Evolutionary conservation across 75 land plant genomes (phyloP).

Genomic region (Picea glauca): DNA sequence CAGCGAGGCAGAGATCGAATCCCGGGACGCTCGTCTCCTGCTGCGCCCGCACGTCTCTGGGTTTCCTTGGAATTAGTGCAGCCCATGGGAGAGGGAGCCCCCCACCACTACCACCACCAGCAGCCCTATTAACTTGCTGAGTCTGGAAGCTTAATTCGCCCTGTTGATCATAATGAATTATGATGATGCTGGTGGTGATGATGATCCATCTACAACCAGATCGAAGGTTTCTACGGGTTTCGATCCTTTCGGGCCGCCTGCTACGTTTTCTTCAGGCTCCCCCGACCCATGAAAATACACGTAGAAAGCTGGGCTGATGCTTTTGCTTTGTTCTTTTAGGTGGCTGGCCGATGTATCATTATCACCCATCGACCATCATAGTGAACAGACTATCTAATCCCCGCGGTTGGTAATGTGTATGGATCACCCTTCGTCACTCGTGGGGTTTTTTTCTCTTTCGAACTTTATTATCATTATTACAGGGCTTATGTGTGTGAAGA

Average conservation of each 20-base stretch:
- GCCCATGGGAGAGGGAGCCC: background rate
- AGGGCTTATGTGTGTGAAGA: no score
- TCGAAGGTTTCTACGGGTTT: background rate
- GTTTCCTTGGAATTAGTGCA: constrained; percentile 6
- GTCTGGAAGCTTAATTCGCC: background rate
- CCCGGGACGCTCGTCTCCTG: no score
- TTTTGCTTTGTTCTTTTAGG: background rate
- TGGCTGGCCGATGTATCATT: constrained; percentile 6
- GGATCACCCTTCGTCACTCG: no score
- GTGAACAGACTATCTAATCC: no score
- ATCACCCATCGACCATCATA: background rate
- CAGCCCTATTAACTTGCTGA: background rate
- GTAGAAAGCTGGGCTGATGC: background rate
- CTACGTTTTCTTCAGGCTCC: background rate
- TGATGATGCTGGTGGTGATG: background rate
- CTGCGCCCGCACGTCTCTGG: background rate
- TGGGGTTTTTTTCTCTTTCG: no score
- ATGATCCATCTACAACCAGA: background rate
- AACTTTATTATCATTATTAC: no score
- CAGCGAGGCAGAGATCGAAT: background rate
- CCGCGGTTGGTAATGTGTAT: no score
- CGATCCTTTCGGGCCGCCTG: constrained; percentile 2
- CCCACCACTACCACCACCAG: background rate
- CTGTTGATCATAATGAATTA: background rate
- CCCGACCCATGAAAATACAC: background rate